Conservation (phyloP, 2,329 filamentous ascomycete genomes). For the Metarhizium anisopliae region DNA sequence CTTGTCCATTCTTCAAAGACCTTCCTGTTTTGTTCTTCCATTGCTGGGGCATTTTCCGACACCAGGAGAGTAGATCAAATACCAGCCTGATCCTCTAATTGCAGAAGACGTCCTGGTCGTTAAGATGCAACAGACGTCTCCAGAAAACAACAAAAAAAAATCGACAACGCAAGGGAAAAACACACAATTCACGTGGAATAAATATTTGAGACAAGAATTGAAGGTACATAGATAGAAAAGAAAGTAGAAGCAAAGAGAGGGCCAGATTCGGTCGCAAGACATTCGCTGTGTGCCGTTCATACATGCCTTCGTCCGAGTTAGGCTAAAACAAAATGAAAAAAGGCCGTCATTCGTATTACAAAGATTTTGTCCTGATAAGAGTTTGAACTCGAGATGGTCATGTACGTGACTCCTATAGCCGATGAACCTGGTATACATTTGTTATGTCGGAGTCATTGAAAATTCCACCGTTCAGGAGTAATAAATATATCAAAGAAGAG, state of each 20-base stretch:
- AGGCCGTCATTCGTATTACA: conserved; percentile 8
- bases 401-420: background rate
- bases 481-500: background rate
- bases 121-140: background rate
- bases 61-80: conserved; percentile 19
- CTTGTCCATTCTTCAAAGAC: conserved; percentile 6
- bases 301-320: background rate
- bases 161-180: conserved; percentile 7
- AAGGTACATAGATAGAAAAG: background rate
- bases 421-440: background rate
- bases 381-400: background rate
- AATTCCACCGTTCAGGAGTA: background rate
- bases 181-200: conserved; percentile 1
- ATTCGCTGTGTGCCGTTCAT: background rate
- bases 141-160: conserved; percentile 4
- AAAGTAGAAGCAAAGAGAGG: background rate
- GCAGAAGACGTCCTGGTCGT: background rate
- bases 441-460: background rate
- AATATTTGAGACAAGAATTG: conserved; percentile 5
- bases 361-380: background rate
- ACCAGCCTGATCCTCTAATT: conserved; percentile 16
- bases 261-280: background rate
- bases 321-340: background rate
- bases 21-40: conserved; percentile 1
- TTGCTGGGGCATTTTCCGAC: conserved; percentile 7